These are phyloP conservation scores for Dissophora ornata DNA, from an alignment of 192 early-diverging fungal species.

Conservation along the genomic window DNA sequence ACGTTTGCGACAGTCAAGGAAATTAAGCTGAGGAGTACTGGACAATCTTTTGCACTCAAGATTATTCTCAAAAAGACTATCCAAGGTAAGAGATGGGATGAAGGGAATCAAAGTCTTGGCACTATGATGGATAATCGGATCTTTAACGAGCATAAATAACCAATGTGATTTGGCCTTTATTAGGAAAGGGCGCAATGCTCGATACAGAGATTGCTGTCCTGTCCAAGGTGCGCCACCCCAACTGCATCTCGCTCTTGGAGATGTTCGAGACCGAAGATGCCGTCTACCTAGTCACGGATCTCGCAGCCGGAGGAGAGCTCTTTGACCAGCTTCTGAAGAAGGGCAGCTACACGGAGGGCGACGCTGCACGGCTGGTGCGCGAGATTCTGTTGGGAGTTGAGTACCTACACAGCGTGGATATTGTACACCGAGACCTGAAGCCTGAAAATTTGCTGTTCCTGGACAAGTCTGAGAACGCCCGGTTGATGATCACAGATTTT, in stretches of 20 bases:
- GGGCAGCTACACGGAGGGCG: conserved; percentile 83
- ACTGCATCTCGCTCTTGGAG: conserved; percentile 85
- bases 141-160: no score
- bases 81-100: conserved; percentile 32
- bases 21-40: conserved; percentile 66
- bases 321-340: conserved; percentile 81
- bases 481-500: conserved; percentile 92
- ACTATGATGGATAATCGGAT: not conserved
- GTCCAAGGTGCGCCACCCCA: conserved; percentile 78
- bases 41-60: conserved; percentile 75
- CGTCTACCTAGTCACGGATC: conserved; percentile 78
- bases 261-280: conserved; percentile 79
- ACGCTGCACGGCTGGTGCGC: conserved; percentile 81
- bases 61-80: conserved; percentile 75
- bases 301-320: conserved; percentile 89
- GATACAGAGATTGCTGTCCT: conserved; percentile 77
- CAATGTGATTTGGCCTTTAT: not conserved
- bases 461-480: conserved; percentile 64
- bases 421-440: conserved; percentile 89
- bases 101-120: not conserved
- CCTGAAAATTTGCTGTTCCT: conserved; percentile 90
- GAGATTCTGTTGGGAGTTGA: conserved; percentile 84
- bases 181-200: conserved; percentile 73
- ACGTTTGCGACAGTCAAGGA: conserved; percentile 77
- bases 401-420: conserved; percentile 86